Conservation (phyloP, 2,329 filamentous ascomycete genomes). For the Amauroascus niger region DNA sequence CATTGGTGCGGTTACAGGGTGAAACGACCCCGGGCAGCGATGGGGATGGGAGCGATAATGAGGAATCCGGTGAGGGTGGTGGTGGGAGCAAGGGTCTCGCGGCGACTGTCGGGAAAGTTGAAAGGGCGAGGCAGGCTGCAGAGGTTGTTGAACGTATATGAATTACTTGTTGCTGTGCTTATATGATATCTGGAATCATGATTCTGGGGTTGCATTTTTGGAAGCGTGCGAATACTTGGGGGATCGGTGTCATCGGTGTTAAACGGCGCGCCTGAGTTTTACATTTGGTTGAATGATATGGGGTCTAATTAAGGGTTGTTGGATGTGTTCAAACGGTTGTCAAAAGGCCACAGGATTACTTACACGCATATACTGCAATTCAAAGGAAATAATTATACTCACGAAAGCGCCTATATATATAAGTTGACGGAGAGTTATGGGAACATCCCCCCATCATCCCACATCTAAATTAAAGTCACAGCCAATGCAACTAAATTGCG, state of each 20-base stretch:
- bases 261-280: not conserved
- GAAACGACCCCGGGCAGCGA: slow-evolving; percentile 22
- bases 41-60: slow-evolving; percentile 14
- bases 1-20: slow-evolving; percentile 32
- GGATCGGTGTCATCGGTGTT: slow-evolving; percentile 6
- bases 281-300: not conserved
- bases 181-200: not conserved
- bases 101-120: slow-evolving; percentile 39
- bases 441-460: not conserved
- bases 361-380: not conserved
- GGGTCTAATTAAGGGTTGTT: not conserved
- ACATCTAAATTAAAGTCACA: not conserved
- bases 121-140: slow-evolving; percentile 37
- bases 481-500: not conserved
- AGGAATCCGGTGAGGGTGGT: slow-evolving; percentile 19
- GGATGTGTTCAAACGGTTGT: not conserved
- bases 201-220: not conserved
- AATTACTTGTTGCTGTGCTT: slow-evolving; percentile 15
- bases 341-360: not conserved
- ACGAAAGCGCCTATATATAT: not conserved
- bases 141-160: slow-evolving; percentile 41
- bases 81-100: slow-evolving; percentile 31
- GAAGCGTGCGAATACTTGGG: not conserved
- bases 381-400: not conserved
- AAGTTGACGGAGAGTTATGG: not conserved